Evolutionary conservation across 495 filamentous ascomycete genomes (phyloP).

Genomic region (Acidiella bohemica): DNA sequence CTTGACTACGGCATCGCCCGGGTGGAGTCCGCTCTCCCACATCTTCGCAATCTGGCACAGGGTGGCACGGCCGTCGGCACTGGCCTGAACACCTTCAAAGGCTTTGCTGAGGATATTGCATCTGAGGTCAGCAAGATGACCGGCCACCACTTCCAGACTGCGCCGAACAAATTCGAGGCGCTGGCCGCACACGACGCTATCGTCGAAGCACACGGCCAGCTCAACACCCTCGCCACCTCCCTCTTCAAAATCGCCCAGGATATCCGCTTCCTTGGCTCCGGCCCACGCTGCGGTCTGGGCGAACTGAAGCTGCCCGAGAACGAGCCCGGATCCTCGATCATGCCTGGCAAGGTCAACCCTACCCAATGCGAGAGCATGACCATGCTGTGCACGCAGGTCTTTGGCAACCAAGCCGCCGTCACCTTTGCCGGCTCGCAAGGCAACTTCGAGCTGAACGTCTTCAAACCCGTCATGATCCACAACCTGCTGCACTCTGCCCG

Average conservation of each 20-base stretch:
- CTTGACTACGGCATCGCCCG: constrained; percentile 81
- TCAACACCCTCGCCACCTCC: constrained; percentile 85
- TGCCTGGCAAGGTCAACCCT: constrained; percentile 99
- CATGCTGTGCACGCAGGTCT: constrained; percentile 94
- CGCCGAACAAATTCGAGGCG: constrained; percentile 97
- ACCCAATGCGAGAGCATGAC: constrained; percentile 97
- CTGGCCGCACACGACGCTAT: constrained; percentile 95
- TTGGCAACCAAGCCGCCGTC: constrained; percentile 86
- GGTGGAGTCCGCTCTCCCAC: constrained; percentile 67
- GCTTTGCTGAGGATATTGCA: constrained; percentile 87
- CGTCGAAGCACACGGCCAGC: constrained; percentile 79
- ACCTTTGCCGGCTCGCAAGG: constrained; percentile 93
- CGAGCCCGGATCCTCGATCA: constrained; percentile 92
- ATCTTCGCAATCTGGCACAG: constrained; percentile 78
- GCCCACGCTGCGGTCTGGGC: constrained; percentile 87
- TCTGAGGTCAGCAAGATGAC: constrained; percentile 83
- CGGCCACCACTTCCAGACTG: constrained; percentile 83
- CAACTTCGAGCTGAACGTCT: constrained; percentile 98
- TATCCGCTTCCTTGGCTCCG: constrained; percentile 89
- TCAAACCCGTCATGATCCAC: constrained; percentile 91
- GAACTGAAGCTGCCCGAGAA: constrained; percentile 92
- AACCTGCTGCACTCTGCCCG: constrained; percentile 86
- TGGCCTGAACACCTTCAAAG: constrained; percentile 92
- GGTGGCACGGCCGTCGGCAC: constrained; percentile 96
- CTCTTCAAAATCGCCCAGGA: constrained; percentile 99